Evolutionary conservation across 768 basidiomycete species (phyloP).

Genomic region (Leccinellum luteum): DNA sequence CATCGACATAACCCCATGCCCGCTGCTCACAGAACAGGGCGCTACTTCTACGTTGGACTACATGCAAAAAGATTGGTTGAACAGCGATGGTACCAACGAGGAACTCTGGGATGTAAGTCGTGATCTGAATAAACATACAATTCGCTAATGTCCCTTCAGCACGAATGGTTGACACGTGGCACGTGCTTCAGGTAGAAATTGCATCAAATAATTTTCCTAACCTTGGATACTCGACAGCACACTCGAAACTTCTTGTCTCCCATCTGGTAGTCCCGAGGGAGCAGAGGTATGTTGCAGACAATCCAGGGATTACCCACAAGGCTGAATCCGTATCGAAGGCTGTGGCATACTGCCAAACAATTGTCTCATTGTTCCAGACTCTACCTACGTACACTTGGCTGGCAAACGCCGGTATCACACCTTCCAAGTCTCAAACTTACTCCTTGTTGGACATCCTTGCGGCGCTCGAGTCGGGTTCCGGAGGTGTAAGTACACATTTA

Average conservation of each 20-base stretch:
- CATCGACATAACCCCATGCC: background rate
- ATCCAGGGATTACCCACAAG: background rate
- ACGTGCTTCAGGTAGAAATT: slow-evolving; percentile 40
- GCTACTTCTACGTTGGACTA: slow-evolving; percentile 56
- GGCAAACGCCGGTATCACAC: slow-evolving; percentile 65
- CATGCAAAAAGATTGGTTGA: slow-evolving; percentile 64
- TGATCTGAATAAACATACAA: background rate
- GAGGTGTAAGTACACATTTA: slow-evolving; percentile 34
- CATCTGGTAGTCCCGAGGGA: slow-evolving; percentile 54
- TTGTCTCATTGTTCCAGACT: slow-evolving; percentile 58
- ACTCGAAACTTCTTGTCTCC: slow-evolving; percentile 55
- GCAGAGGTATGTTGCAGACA: slow-evolving; percentile 49
- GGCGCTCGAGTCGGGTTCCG: slow-evolving; percentile 55
- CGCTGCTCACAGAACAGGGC: slow-evolving; percentile 55
- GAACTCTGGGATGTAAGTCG: slow-evolving; percentile 63
- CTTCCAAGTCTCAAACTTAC: slow-evolving; percentile 55
- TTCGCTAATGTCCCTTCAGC: slow-evolving; percentile 35
- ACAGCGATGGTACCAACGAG: slow-evolving; percentile 56
- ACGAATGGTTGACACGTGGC: slow-evolving; percentile 72
- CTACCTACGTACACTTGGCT: slow-evolving; percentile 79
- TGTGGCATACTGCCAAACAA: slow-evolving; percentile 60
- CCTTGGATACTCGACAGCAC: slow-evolving; percentile 41
- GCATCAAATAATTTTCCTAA: slow-evolving; percentile 6
- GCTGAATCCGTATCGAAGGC: slow-evolving; percentile 40
- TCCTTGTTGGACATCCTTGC: slow-evolving; percentile 50